Percentiles rank a stretch among this genome's conserved stretches.
These are phyloP conservation scores for Rhizoctonia solani DNA, from an alignment of 1,284 basidiomycete genomes.

Conservation along the genomic window DNA sequence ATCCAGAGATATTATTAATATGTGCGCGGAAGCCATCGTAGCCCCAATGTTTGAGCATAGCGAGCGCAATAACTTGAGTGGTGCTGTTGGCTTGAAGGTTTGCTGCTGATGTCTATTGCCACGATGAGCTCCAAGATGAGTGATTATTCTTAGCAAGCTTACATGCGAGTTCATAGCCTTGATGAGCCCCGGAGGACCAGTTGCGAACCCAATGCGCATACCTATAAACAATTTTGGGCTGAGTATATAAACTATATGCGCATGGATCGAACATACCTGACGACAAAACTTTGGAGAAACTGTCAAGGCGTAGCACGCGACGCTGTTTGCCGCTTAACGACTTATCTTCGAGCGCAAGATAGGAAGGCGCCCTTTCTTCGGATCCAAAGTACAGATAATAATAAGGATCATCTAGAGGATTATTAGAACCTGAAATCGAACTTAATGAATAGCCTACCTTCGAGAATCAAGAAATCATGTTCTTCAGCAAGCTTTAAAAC, in stretches of 20 bases:
- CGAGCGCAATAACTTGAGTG: slow-evolving; percentile 74
- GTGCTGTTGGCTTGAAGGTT: slow-evolving; percentile 82
- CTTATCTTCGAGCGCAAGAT: slow-evolving; percentile 70
- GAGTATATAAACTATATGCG: slow-evolving; percentile 32
- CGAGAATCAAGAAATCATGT: slow-evolving; percentile 82
- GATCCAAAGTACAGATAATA: slow-evolving; percentile 73
- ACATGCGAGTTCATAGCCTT: slow-evolving; percentile 75
- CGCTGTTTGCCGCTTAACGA: slow-evolving; percentile 51
- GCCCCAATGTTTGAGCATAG: slow-evolving; percentile 77
- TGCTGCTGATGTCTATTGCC: slow-evolving; percentile 61
- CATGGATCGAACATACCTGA: slow-evolving; percentile 56
- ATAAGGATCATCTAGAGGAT: slow-evolving; percentile 71
- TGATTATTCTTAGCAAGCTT: slow-evolving; percentile 45
- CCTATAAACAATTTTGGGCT: background rate
- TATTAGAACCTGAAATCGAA: slow-evolving; percentile 6
- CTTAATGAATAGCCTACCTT: slow-evolving; percentile 56
- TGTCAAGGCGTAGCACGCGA: slow-evolving; percentile 85
- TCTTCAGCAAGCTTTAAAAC: slow-evolving; percentile 75
- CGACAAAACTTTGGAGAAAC: slow-evolving; percentile 85
- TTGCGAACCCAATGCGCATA: slow-evolving; percentile 80
- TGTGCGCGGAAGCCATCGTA: slow-evolving; percentile 78
- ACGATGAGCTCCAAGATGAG: slow-evolving; percentile 3
- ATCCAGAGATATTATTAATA: slow-evolving; percentile 68
- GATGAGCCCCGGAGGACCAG: slow-evolving; percentile 76
- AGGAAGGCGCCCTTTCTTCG: slow-evolving; percentile 67